Evolutionary conservation across 306 rosid species (phyloP), one percentile per base, ranked within the genome.

Genomic region (Glycine latifolia): DNA sequence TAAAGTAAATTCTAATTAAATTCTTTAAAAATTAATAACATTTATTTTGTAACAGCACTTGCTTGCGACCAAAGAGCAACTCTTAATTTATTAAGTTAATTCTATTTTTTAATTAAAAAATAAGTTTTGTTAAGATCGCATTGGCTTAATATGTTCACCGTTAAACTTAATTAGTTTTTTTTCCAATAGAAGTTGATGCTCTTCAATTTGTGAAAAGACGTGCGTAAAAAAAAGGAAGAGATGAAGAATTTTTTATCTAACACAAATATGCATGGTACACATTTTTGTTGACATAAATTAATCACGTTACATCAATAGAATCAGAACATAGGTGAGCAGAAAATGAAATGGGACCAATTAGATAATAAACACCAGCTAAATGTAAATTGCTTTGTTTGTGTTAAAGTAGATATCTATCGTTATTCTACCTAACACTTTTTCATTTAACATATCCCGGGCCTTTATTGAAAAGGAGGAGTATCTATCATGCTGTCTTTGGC

Each of bases 401-500:
- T 15, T 44, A 68, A 44, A 68, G 33, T 33, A 72, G 59, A 37
- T 31, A 71, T 50, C 61, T 50, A 71, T 13, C 43, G 56, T 70
- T 54, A 43, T 44, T 67, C n/a, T 67, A 67, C 33, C 54, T 15
- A 67, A 67, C 53, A 43, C 2, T 67, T 37, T 67, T 39, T 43
- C 72, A 67, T 43, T 53, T 41, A 43, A 8, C 53, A 43, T 43
- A 43, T n/a, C 50, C 50, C 15, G 8, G 3, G 13, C 33, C 50
- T 41, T 68, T 15, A 43, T 44, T 68, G 13, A 68, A 46, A 46
- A 46, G 37, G 16, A 6, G 9, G 46, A 2, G 16, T 43, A 73
- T n/a, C 78, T 16, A 39, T 50, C 52, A 41, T 26, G 37, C 73
- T 13, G 7, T 80, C 44, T 80, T 80, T 11, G 54, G 84, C 13